Conservation (phyloP, 2,329 filamentous ascomycete species). For the Aurifilum marmelostoma region DNA sequence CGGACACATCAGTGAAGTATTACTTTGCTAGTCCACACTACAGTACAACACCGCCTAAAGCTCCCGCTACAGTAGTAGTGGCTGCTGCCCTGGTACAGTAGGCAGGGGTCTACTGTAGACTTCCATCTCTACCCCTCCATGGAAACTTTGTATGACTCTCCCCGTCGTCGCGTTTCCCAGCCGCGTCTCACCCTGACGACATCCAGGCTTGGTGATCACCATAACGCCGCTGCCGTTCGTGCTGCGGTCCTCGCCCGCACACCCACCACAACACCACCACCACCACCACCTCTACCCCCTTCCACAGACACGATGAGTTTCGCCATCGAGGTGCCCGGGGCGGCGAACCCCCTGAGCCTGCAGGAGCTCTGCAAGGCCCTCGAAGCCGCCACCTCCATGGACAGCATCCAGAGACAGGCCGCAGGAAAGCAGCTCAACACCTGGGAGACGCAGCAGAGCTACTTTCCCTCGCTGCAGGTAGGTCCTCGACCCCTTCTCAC, state of each 20-base stretch:
- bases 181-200: background rate
- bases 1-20: background rate
- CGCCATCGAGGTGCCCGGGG: constrained; percentile 77
- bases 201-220: constrained; percentile 1
- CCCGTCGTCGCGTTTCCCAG: constrained; percentile 1
- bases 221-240: background rate
- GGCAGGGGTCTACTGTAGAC: background rate
- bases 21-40: background rate
- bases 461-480: constrained; percentile 72
- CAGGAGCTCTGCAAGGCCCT: constrained; percentile 68
- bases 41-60: background rate
- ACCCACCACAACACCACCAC: background rate
- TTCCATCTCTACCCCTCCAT: constrained; percentile 11
- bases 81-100: background rate
- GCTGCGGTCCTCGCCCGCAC: background rate
- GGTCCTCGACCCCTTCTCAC: background rate
- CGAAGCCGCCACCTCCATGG: constrained; percentile 64
- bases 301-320: constrained; percentile 59
- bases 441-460: constrained; percentile 70
- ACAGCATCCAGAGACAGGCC: constrained; percentile 66
- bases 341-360: constrained; percentile 71
- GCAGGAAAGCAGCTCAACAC: constrained; percentile 71
- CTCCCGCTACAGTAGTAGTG: background rate
- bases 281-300: background rate
- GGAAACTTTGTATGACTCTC: background rate